These are phyloP conservation scores for Meredithiella fracta DNA, from an alignment of 2,329 filamentous ascomycete genomes.

Conservation along the genomic window DNA sequence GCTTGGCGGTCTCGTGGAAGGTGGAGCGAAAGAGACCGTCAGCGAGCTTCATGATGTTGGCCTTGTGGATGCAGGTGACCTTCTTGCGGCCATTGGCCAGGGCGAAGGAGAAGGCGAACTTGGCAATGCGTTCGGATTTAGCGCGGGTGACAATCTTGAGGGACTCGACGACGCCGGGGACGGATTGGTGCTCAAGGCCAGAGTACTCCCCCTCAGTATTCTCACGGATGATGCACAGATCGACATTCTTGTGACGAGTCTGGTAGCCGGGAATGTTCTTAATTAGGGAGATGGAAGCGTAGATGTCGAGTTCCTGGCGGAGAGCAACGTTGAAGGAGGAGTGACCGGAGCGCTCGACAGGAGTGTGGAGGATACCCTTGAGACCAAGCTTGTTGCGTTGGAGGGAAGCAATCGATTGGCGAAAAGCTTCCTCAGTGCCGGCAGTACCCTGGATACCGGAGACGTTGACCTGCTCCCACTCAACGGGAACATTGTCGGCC, in stretches of 20 bases:
- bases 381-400: conserved; percentile 97
- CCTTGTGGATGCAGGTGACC: conserved; percentile 99
- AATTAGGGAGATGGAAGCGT: conserved; percentile 92
- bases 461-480: conserved; percentile 97
- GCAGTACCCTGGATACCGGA: conserved; percentile 66
- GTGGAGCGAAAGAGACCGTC: conserved; percentile 98
- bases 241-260: conserved; percentile 92
- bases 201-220: conserved; percentile 99
- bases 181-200: conserved; percentile 95
- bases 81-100: conserved; percentile 98
- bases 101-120: conserved; percentile 95
- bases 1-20: conserved; percentile 82
- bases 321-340: conserved; percentile 99
- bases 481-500: conserved; percentile 94
- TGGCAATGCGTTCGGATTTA: conserved; percentile 98
- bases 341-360: conserved; percentile 90
- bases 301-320: conserved; percentile 98
- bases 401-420: conserved; percentile 85
- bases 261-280: conserved; percentile 99
- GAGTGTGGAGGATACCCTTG: conserved; percentile 97
- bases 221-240: conserved; percentile 98
- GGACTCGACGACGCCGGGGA: conserved; percentile 90
- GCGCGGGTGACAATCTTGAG: conserved; percentile 99
- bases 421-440: conserved; percentile 85
- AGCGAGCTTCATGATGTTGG: conserved; percentile 99